Base-by-base conservation (phyloP, 164 flowering plant genomes). In the Magnolia officinalis region DNA sequence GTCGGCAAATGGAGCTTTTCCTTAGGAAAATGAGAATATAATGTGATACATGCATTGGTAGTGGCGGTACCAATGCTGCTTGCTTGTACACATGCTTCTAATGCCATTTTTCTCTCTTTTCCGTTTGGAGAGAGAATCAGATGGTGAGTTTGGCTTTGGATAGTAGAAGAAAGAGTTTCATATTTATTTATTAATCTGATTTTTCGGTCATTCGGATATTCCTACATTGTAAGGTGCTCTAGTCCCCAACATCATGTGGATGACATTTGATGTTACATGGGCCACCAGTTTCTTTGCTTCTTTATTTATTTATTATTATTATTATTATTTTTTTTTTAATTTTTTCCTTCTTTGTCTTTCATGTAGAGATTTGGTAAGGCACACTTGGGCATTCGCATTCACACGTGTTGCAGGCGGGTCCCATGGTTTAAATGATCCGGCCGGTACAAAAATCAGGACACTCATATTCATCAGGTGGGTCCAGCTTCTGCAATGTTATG, bases 51-150 rank as follows among this genome's bases (percentile, higher is more conserved):
- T 70, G 81, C 83, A 82, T 83, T 84, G 50, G 74, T 52, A 5
- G 82, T 68, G 13, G 76, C 80, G 58, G 82, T 16, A 11, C 61
- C 81, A 13, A 88, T 77, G 79, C 86, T 72, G 85, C 85, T 82
- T 29, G 85, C 74, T 71, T 85, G 88, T 31, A 88, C 77, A 72
- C 86, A 78, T 21, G 74, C 82, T 72, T 82, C 84, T 80, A 84
- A 8, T 61, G 85, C 89, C 91, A 88, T 88, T 78, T 29, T 20
- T 2, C 13, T 50, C 16, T 59, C 21, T 26, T 1, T 26, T 1
- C 63, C 50, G 4, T 52, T 2, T 37, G 49, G 18, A 68, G 67
- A 37, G 31, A 31, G 63, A 55, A 67, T 19, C 65, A 58, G 74
- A 66, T 72, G 63, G 16, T 63, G 24, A n/a, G 1, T 74, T 61